Conservation (phyloP, 371 early-diverging fungal species). For the Actinomortierella wolfii region DNA sequence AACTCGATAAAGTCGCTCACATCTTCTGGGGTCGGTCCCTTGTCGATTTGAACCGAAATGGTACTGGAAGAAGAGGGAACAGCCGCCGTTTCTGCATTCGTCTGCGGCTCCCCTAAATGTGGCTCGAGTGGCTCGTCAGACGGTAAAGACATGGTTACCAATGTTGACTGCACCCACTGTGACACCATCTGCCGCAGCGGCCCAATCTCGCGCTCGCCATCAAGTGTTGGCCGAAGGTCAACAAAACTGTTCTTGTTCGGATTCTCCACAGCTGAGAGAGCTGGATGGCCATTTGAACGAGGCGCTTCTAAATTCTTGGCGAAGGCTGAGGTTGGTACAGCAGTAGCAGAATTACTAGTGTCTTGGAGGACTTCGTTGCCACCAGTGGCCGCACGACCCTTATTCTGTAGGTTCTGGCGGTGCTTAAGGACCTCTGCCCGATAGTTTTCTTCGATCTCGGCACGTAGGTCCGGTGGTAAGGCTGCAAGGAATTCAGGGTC, state of each 20-base stretch:
- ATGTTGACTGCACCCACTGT: conserved; percentile 35
- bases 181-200: conserved; percentile 19
- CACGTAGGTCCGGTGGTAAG: conserved; percentile 31
- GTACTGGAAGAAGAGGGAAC: background rate
- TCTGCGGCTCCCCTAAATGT: background rate
- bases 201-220: conserved; percentile 20
- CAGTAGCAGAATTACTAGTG: no score
- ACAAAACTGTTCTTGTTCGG: background rate
- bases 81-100: background rate
- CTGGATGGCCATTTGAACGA: no score
- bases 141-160: no score
- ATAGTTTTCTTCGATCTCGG: conserved; percentile 21
- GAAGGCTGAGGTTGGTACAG: no score
- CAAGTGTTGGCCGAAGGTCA: conserved; percentile 18
- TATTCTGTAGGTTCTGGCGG: conserved; percentile 11
- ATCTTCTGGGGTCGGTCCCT: conserved; percentile 42
- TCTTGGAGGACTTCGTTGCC: no score
- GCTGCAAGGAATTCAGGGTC: conserved; percentile 31
- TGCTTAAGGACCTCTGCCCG: conserved; percentile 13
- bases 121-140: no score
- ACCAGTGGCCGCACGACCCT: no score
- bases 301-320: no score
- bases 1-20: conserved; percentile 30
- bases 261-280: no score
- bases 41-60: conserved; percentile 10